Percentiles rank a stretch among this genome's conserved stretches.
Conservation (phyloP, 2,329 filamentous ascomycete species). For the Dothiorella sarmentorum region DNA sequence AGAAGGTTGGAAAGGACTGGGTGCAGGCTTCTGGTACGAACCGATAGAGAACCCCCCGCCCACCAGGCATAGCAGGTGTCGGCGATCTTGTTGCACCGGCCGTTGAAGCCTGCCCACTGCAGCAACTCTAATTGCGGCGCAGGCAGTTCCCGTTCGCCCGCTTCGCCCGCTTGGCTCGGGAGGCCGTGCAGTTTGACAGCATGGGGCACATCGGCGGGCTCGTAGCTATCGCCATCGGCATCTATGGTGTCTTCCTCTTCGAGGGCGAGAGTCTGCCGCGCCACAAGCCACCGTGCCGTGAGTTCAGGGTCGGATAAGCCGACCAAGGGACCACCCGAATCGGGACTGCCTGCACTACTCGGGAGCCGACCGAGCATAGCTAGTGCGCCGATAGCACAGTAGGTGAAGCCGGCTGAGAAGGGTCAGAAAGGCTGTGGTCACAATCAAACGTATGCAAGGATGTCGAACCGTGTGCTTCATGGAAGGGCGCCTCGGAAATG, state of each 20-base stretch:
- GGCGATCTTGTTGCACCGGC: slow-evolving; percentile 82
- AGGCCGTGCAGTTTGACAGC: slow-evolving; percentile 35
- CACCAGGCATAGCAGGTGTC: slow-evolving; percentile 98
- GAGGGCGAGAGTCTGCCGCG: slow-evolving; percentile 44
- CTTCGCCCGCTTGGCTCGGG: slow-evolving; percentile 22
- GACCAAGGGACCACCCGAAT: slow-evolving; percentile 14
- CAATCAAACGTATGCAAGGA: neutral
- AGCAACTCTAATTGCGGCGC: slow-evolving; percentile 54
- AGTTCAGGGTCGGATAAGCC: slow-evolving; percentile 38
- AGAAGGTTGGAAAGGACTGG: neutral
- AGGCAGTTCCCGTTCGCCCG: slow-evolving; percentile 49
- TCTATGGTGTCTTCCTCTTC: slow-evolving; percentile 43
- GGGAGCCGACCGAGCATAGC: slow-evolving; percentile 67
- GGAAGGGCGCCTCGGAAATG: slow-evolving; percentile 70
- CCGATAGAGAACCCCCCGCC: slow-evolving; percentile 63
- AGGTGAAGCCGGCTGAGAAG: slow-evolving; percentile 75
- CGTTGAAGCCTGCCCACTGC: slow-evolving; percentile 74
- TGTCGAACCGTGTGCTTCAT: slow-evolving; percentile 73
- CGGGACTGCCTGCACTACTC: slow-evolving; percentile 22
- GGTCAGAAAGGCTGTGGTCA: neutral
- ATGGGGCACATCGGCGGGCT: slow-evolving; percentile 39
- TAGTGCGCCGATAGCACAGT: slow-evolving; percentile 78
- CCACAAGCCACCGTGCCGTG: slow-evolving; percentile 46
- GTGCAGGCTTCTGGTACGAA: slow-evolving; percentile 31
- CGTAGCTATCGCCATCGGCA: slow-evolving; percentile 36